Evolutionary conservation across 805 yeast genomes (phyloP), one percentile per base, ranked within the genome.

Genomic region (Kluyveromyces aestuarii): DNA sequence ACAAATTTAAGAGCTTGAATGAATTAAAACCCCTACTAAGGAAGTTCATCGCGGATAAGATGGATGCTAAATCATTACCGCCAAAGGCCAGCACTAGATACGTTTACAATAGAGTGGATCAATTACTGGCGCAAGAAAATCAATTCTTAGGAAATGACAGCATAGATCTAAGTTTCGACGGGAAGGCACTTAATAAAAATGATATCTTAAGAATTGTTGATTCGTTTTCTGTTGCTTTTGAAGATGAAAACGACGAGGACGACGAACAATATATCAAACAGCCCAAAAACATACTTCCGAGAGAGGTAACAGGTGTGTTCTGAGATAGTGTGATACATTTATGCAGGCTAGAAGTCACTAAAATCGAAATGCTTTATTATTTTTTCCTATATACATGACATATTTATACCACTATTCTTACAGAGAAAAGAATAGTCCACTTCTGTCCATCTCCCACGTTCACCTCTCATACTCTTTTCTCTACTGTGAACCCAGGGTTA

Each of bases 401-500:
- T 17, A 49, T 48, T 21, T 50, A 50, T 30, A n/a, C 35, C 7
- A 8, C 14, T 21, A 54, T 55, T 30, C 41, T 55, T 30, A 55
- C 59, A 6, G 57, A 50, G 14, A 57, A 55, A 42, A 50, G 53
- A 10, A 51, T 51, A 6, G 44, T 41, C 8, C 46, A 49, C 30
- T 18, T 27, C 39, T 8, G 33, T 21, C 25, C 37, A 27, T 30
- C 41, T 46, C 17, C 36, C 25, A 39, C 10, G 19, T 16, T n/a
- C 14, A 33, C 38, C 8, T 19, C 39, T 57, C 30, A 47, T 55
- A 46, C 50, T 48, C 63, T 54, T 37, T 67, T 68, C 55, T 75
- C 75, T 38, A 80, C 72, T 13, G 64, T 63, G 55, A 79, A 86
- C 0, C 93, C 95, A 10, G 87, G 82, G 42, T 77, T 75, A 11